Conservation (phyloP, 805 yeast species). For the Zygotorulaspora danielsina region DNA sequence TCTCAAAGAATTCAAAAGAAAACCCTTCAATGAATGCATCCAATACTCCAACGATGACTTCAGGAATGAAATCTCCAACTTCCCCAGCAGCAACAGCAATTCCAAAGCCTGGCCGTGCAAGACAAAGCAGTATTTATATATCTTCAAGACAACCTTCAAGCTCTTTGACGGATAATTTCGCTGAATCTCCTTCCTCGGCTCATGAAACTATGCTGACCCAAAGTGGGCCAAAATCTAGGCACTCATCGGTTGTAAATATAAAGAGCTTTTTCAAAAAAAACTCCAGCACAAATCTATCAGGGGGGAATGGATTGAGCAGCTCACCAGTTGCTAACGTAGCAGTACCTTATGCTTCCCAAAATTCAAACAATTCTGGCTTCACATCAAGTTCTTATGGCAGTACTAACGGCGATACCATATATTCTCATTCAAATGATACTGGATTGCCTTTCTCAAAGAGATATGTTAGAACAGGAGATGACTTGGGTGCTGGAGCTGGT, state of each 20-base stretch:
- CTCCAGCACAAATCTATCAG: constrained; percentile 13
- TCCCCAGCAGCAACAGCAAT: constrained; percentile 32
- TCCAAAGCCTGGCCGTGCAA: constrained; percentile 35
- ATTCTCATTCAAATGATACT: constrained; percentile 39
- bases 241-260: constrained; percentile 74
- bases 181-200: constrained; percentile 33
- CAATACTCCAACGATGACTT: neutral
- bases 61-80: constrained; percentile 7
- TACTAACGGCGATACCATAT: constrained; percentile 37
- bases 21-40: constrained; percentile 2
- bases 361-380: constrained; percentile 12
- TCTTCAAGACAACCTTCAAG: constrained; percentile 35
- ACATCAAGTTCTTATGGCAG: constrained; percentile 37
- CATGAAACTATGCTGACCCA: constrained; percentile 37
- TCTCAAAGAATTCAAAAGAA: constrained; percentile 29
- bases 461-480: constrained; percentile 79
- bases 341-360: constrained; percentile 16
- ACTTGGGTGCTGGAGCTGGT: constrained; percentile 92
- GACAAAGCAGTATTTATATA: constrained; percentile 34
- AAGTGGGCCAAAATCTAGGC: constrained; percentile 46
- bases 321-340: constrained; percentile 26
- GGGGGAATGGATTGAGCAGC: constrained; percentile 16
- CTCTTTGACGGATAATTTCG: constrained; percentile 24
- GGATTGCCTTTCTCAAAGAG: constrained; percentile 62
- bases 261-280: constrained; percentile 64